phyloP scores from a whole-genome alignment of 75 land plant species.

The Picea glauca region DNA sequence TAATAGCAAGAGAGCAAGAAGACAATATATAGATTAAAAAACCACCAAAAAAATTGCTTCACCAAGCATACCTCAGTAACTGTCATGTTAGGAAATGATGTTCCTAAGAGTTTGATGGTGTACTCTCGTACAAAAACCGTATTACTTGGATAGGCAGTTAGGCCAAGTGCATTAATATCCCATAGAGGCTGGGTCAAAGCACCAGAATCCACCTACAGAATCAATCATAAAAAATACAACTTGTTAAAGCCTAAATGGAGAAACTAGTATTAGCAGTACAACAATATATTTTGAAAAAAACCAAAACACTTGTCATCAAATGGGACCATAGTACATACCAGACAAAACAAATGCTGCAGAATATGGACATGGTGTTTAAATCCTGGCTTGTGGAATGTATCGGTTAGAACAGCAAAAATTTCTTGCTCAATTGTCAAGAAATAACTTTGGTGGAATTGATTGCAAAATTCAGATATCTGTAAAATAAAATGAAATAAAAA shows the following conservation, averaged over 20 bases:
- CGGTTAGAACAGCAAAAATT: conserved; percentile 94
- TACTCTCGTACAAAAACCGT: conserved; percentile 77
- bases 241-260: no score
- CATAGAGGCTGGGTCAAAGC: conserved; percentile 87
- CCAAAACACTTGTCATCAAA: not conserved
- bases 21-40: not conserved
- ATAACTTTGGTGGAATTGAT: conserved; percentile 87
- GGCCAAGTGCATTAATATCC: conserved; percentile 66
- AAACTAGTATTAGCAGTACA: not conserved
- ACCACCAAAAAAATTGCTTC: not conserved
- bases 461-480: conserved; percentile 89
- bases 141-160: conserved; percentile 76
- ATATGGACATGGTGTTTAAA: conserved; percentile 93
- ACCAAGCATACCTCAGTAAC: conserved; percentile 56
- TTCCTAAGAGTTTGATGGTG: conserved; percentile 85
- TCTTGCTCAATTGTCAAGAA: conserved; percentile 91
- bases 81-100: conserved; percentile 98
- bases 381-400: conserved; percentile 97
- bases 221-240: not conserved
- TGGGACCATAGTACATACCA: conserved; percentile 42
- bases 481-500: conserved; percentile 7
- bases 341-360: conserved; percentile 87
- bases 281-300: not conserved
- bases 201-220: conserved; percentile 77
- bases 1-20: no score